These are phyloP conservation scores for Oryza officinalis DNA, from an alignment of 176 grass and related monocot species.

Conservation along the genomic window DNA sequence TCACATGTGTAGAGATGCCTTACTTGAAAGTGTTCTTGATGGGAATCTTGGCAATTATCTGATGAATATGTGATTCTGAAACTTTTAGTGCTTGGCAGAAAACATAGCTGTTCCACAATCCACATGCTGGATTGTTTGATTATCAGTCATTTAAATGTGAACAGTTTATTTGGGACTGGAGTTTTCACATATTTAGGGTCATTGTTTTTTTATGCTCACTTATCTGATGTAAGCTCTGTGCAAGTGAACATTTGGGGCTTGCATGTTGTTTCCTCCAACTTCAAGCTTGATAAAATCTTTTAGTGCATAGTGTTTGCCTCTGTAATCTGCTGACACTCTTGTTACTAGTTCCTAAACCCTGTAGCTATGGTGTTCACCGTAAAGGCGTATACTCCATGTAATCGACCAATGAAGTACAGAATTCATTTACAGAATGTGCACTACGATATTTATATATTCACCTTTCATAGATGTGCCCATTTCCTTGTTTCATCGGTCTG, in stretches of 20 bases:
- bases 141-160: not conserved
- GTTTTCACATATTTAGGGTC: not conserved
- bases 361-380: too few relatives aligned
- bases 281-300: not conserved
- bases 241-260: not conserved
- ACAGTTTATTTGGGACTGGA: not conserved
- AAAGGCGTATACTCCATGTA: too few relatives aligned
- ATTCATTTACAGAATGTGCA: not conserved
- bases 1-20: not conserved
- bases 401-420: not conserved
- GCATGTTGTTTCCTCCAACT: not conserved
- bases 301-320: not conserved
- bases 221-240: not conserved
- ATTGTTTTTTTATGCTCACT: not conserved
- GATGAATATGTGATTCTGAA: not conserved
- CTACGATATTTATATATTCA: not conserved
- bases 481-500: not conserved
- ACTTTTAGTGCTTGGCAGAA: not conserved
- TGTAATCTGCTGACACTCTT: not conserved
- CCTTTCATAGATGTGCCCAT: not conserved
- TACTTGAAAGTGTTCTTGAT: not conserved
- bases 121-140: not conserved
- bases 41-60: not conserved
- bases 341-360: not conserved
- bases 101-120: not conserved